These are phyloP conservation scores for Penicillium pancosmium DNA, from an alignment of 495 filamentous ascomycete genomes.

Conservation along the genomic window DNA sequence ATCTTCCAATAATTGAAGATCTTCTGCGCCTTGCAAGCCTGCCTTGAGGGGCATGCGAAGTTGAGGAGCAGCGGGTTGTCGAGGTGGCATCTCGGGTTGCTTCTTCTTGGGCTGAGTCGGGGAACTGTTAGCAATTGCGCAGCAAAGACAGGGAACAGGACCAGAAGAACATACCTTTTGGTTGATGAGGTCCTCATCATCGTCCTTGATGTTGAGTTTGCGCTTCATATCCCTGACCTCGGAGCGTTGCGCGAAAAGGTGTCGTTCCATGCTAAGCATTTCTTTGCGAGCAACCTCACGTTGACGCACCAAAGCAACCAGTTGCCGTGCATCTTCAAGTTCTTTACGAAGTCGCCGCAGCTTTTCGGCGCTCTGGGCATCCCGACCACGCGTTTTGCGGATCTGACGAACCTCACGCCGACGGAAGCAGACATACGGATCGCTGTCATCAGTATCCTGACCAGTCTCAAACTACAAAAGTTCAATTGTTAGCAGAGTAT, in stretches of 20 bases:
- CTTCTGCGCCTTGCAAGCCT: conserved; percentile 65
- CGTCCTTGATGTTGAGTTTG: conserved; percentile 84
- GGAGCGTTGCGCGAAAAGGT: conserved; percentile 78
- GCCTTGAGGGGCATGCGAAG: conserved; percentile 70
- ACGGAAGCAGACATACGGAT: conserved; percentile 98
- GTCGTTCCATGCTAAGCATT: conserved; percentile 69
- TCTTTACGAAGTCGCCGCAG: conserved; percentile 89
- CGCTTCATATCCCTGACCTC: conserved; percentile 84
- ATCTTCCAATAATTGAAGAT: conserved; percentile 76
- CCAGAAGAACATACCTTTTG: conserved; percentile 66
- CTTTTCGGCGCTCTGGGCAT: conserved; percentile 93
- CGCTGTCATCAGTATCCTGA: conserved; percentile 89
- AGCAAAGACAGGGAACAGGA: conserved; percentile 1
- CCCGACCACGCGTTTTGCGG: conserved; percentile 90
- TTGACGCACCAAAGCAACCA: conserved; percentile 73
- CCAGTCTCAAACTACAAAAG: conserved; percentile 76
- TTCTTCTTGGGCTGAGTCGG: conserved; percentile 70
- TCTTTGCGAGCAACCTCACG: conserved; percentile 79
- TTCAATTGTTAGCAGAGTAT: background rate
- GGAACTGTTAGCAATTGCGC: conserved; percentile 39
- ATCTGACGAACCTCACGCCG: conserved; percentile 92
- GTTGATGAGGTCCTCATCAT: conserved; percentile 94
- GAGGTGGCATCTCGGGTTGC: conserved; percentile 53
- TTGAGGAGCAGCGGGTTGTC: conserved; percentile 59
- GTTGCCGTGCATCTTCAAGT: conserved; percentile 82